A percentile compares a stretch with the other conserved stretches of the same genome.
Conservation (phyloP, 345 rosid species). For the Pugionium cornutum region DNA sequence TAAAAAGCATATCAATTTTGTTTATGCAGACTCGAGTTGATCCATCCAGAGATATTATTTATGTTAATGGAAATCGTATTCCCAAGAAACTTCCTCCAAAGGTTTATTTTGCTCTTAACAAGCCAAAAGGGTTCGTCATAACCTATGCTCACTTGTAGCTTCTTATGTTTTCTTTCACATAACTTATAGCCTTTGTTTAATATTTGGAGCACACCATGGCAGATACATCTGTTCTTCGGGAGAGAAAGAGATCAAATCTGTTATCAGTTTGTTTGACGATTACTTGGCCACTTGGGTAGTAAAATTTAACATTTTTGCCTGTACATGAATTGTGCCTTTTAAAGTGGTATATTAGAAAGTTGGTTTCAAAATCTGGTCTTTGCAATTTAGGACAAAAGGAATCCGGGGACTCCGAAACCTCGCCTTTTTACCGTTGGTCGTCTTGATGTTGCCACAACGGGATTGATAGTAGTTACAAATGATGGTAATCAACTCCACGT, state of each 20-base stretch:
- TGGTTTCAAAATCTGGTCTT: background rate
- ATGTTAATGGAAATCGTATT: slow-evolving; percentile 87
- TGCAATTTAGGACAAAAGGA: slow-evolving; percentile 56
- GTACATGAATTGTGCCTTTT: background rate
- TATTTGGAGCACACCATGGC: slow-evolving; percentile 33
- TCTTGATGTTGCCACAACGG: slow-evolving; percentile 93
- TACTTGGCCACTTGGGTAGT: slow-evolving; percentile 74
- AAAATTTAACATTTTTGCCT: background rate
- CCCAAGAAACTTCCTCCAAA: slow-evolving; percentile 89
- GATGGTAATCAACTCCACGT: slow-evolving; percentile 55
- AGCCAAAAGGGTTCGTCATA: slow-evolving; percentile 88
- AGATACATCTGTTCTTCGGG: slow-evolving; percentile 96
- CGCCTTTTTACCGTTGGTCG: slow-evolving; percentile 95
- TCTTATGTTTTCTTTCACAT: slow-evolving; percentile 14
- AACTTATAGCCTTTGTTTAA: slow-evolving; percentile 17
- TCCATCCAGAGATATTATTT: slow-evolving; percentile 71
- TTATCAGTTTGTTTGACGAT: slow-evolving; percentile 68
- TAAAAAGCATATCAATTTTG: background rate
- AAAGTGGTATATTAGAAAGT: background rate
- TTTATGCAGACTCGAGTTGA: slow-evolving; percentile 80
- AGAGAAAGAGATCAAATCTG: slow-evolving; percentile 72
- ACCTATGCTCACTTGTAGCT: slow-evolving; percentile 8
- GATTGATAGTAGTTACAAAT: slow-evolving; percentile 82
- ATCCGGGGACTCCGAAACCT: slow-evolving; percentile 75
- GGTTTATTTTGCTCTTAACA: slow-evolving; percentile 87